Evolutionary conservation across 257 asterid species (phyloP).

Genomic region (Coffea canephora): DNA sequence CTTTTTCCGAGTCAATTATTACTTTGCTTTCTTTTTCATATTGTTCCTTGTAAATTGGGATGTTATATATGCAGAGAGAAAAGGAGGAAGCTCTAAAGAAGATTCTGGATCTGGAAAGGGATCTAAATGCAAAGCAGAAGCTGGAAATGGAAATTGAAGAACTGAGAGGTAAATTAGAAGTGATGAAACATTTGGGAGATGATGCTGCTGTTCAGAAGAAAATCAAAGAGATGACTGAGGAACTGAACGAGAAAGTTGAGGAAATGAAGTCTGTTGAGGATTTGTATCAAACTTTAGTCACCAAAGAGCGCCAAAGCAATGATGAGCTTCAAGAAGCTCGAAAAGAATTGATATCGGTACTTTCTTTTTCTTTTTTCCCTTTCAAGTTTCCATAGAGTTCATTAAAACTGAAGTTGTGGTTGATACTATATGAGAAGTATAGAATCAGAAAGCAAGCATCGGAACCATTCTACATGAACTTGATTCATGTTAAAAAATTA

Average conservation of each 20-base stretch:
- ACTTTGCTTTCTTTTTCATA: no score
- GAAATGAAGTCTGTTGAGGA: slow-evolving; percentile 33
- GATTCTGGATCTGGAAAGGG: slow-evolving; percentile 49
- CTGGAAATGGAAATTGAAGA: slow-evolving; percentile 41
- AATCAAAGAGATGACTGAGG: slow-evolving; percentile 36
- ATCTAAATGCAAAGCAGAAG: slow-evolving; percentile 29
- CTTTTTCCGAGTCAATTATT: not conserved
- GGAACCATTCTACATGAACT: not conserved
- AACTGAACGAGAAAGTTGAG: slow-evolving; percentile 32
- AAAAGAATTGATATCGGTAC: slow-evolving; percentile 25
- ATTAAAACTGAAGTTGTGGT: not conserved
- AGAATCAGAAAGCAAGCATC: not conserved
- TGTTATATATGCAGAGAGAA: slow-evolving; percentile 51
- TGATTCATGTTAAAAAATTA: not conserved
- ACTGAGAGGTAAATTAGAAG: slow-evolving; percentile 36
- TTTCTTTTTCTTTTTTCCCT: not conserved
- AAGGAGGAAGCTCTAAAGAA: slow-evolving; percentile 51
- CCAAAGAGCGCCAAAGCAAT: slow-evolving; percentile 33
- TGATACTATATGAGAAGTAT: not conserved
- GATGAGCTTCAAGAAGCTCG: slow-evolving; percentile 44
- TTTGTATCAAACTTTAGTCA: slow-evolving; percentile 23
- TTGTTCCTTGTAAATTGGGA: slow-evolving; percentile 2
- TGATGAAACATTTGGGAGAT: slow-evolving; percentile 47
- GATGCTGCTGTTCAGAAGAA: slow-evolving; percentile 40
- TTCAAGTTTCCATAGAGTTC: not conserved